Percentiles rank a stretch among this genome's conserved stretches.
phyloP scores from a whole-genome alignment of 2,329 filamentous ascomycete species.

The Colletotrichum ledebouriae region DNA sequence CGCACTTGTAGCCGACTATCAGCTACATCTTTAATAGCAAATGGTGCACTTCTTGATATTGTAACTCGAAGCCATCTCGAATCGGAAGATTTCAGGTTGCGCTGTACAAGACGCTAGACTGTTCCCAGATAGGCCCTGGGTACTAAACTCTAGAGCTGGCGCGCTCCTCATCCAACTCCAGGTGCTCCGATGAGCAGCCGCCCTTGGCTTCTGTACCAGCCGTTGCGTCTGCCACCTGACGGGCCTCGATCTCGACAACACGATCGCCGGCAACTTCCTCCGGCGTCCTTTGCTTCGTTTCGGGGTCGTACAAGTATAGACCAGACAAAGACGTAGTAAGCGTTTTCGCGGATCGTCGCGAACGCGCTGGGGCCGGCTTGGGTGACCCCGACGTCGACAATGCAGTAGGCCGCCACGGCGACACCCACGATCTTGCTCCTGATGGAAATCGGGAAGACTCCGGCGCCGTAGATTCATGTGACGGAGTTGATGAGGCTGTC shows the following conservation, averaged over 20 bases:
- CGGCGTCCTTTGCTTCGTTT: neutral
- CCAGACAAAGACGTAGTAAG: neutral
- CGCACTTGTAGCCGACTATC: too few species aligned
- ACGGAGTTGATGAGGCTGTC: slow-evolving; percentile 1
- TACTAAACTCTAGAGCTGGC: neutral
- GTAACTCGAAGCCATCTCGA: too few species aligned
- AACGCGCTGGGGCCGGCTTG: slow-evolving; percentile 1
- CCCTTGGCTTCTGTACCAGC: neutral
- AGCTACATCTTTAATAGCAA: too few species aligned
- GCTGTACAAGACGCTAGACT: too few species aligned
- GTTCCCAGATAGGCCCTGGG: too few species aligned
- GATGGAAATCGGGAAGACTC: neutral
- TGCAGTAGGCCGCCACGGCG: neutral
- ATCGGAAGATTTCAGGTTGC: too few species aligned
- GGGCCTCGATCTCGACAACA: neutral
- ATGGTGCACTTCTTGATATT: too few species aligned
- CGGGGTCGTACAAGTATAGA: neutral
- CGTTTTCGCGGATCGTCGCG: neutral
- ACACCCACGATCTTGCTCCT: neutral
- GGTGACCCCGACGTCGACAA: neutral
- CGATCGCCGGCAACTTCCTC: neutral
- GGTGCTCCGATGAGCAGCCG: neutral
- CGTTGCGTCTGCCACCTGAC: neutral
- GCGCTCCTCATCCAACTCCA: neutral
- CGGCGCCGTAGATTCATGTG: slow-evolving; percentile 1